These are phyloP conservation scores for Phylloporus arenicola DNA, from an alignment of 768 basidiomycete genomes.

Conservation along the genomic window DNA sequence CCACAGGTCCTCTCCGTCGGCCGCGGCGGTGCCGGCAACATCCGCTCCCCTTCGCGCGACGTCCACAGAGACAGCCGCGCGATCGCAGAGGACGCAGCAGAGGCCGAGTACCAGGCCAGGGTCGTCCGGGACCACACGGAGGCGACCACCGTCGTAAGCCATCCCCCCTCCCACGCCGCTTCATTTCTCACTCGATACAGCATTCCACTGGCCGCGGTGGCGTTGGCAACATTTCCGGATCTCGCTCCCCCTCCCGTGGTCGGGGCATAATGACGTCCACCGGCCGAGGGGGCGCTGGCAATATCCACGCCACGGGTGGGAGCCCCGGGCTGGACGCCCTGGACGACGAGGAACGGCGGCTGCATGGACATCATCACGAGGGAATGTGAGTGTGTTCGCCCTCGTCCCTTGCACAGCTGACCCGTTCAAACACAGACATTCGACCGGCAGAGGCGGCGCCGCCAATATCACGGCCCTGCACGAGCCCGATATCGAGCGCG, in stretches of 20 bases:
- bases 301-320: constrained; percentile 32
- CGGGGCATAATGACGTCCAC: constrained; percentile 34
- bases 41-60: constrained; percentile 48
- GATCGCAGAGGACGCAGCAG: constrained; percentile 23
- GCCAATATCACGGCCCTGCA: constrained; percentile 49
- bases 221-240: constrained; percentile 51
- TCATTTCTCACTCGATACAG: constrained; percentile 18
- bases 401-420: not conserved
- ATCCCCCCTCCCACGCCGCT: not conserved
- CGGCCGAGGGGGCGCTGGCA: constrained; percentile 63
- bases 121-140: constrained; percentile 27
- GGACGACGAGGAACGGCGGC: constrained; percentile 34
- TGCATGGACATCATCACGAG: constrained; percentile 26
- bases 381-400: constrained; percentile 37
- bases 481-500: constrained; percentile 36
- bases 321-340: constrained; percentile 13
- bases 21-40: constrained; percentile 82
- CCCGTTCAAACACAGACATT: constrained; percentile 41
- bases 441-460: constrained; percentile 63
- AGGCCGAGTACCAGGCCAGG: constrained; percentile 22
- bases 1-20: constrained; percentile 48
- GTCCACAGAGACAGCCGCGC: constrained; percentile 49
- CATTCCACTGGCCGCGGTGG: constrained; percentile 66
- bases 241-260: constrained; percentile 47
- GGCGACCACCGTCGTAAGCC: constrained; percentile 32